Evolutionary conservation across 805 yeast species (phyloP).

Genomic region (Candida dajiaensis): DNA sequence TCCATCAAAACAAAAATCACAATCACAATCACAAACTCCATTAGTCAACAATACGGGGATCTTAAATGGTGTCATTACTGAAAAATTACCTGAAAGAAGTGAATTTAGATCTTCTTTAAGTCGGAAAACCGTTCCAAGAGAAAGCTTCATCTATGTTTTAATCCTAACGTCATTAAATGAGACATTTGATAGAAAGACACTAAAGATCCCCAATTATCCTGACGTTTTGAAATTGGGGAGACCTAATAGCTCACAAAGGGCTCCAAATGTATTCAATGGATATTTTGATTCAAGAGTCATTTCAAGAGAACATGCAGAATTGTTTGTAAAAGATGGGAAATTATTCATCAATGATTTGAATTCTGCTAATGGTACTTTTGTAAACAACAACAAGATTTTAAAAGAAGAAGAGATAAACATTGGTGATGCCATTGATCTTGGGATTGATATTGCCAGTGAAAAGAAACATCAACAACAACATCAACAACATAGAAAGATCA

Average conservation of each 20-base stretch:
- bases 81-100: not conserved
- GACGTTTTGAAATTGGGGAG: conserved; percentile 84
- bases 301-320: conserved; percentile 89
- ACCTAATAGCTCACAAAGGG: conserved; percentile 58
- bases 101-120: not conserved
- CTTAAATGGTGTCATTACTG: not conserved
- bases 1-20: not conserved
- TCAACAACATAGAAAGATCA: conserved; percentile 76
- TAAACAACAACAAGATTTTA: conserved; percentile 65
- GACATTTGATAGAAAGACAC: conserved; percentile 73
- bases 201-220: conserved; percentile 77
- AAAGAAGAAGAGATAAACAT: conserved; percentile 56
- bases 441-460: conserved; percentile 75
- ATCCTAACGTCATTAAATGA: conserved; percentile 72
- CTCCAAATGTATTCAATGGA: conserved; percentile 71
- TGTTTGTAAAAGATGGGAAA: conserved; percentile 70
- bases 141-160: conserved; percentile 47
- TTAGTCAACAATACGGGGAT: not conserved
- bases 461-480: conserved; percentile 36
- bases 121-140: conserved; percentile 5
- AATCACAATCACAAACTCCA: not conserved
- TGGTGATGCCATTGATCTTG: conserved; percentile 90
- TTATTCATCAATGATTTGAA: conserved; percentile 81
- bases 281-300: conserved; percentile 91
- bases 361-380: conserved; percentile 91